Percentiles rank a stretch among this genome's conserved stretches.
Conservation (phyloP, 176 grass and related monocot species). For the Hordeum marinum region DNA sequence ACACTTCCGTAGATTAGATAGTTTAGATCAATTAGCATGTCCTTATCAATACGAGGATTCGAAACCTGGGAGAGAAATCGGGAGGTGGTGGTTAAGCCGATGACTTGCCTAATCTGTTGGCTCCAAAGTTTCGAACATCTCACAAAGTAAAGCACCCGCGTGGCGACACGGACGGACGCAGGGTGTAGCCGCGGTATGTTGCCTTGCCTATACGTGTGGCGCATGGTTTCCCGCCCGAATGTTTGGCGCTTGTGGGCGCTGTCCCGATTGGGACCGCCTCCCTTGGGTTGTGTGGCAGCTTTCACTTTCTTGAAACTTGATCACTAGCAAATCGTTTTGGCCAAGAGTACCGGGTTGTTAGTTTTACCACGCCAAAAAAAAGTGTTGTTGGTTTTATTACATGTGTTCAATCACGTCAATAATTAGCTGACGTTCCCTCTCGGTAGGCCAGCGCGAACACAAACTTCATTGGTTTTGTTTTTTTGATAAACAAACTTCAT, state of each 20-base stretch:
- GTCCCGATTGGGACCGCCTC: not conserved
- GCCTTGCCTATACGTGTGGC: not conserved
- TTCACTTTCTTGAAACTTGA: not conserved
- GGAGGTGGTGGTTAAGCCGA: not conserved
- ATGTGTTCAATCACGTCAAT: no score
- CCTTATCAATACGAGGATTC: not conserved
- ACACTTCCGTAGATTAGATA: no score
- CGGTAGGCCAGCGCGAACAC: no score
- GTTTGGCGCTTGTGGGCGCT: not conserved
- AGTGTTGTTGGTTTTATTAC: no score
- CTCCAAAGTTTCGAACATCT: not conserved
- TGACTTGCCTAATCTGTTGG: no score
- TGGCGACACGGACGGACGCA: not conserved
- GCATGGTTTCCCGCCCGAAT: not conserved
- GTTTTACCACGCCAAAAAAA: no score
- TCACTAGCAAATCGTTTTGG: no score
- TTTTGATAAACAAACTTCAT: no score
- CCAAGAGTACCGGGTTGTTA: no score
- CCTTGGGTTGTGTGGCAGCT: not conserved
- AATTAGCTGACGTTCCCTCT: no score
- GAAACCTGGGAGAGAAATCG: not conserved
- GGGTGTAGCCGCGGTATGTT: not conserved
- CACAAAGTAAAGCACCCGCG: not conserved
- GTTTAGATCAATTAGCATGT: not conserved
- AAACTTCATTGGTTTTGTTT: no score